Evolutionary conservation across 495 filamentous ascomycete genomes (phyloP), one percentile per base, ranked within the genome.

Genomic region (Sabuloglossum arenarium): DNA sequence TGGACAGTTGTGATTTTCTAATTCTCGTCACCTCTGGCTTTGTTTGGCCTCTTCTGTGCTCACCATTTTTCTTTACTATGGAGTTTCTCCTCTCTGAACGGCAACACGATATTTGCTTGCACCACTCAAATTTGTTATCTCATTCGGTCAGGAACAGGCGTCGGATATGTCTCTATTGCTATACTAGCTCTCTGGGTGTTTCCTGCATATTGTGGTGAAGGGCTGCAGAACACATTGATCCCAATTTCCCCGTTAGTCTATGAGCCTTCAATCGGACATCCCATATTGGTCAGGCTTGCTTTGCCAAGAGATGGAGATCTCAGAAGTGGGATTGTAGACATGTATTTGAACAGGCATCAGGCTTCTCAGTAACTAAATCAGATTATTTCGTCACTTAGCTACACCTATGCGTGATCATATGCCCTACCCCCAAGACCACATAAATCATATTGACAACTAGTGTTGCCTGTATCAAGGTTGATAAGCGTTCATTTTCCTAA

Each of bases 341-440:
- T 43, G 39, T 43, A 23, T 43, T 43, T 43, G 39, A 39, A 43
- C 10, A 43, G n/a, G 39, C 16, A 54, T 54, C 58, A 57, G 56
- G 58, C n/a, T n/a, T n/a, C n/a, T 16, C 34, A 16, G 8, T 16
- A 39, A 16, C 34, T 8, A 39, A 39, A 39, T 39, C 34, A 39
- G 34, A 39, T 39, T 16, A 39, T 39, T 39, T 39, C 34, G 8
- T 39, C 34, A 39, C 34, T 39, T 39, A 39, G 16, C 34, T 39
- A 39, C 34, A 16, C 34, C 16, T 39, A 8, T 39, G 34, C 8
- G 16, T 8, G 16, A 8, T 39, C 34, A 39, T 39, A 39, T 39
- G 8, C 34, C 16, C 8, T 39, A 8, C 34, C 8, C 8, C 8
- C 16, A 8, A 8, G 8, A 39, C 34, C 8, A 8, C 34, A 39